Base-by-base conservation (phyloP, 73 alveolate species). In the Loxodes magnus region DNA sequence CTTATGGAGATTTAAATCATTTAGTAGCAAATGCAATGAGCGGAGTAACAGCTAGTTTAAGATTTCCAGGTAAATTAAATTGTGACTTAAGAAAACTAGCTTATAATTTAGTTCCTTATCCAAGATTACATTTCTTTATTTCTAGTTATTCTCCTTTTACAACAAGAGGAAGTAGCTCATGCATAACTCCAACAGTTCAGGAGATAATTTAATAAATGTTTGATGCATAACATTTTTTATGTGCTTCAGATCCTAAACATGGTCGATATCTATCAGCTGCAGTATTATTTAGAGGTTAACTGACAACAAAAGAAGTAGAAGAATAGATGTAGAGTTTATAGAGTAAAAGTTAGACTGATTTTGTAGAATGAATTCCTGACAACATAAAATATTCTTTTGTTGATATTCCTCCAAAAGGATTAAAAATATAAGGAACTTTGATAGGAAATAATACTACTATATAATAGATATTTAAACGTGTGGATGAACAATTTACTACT, bases 91-190 rank as follows among this genome's bases (percentile, higher is more conserved):
- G 98, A 77, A 91, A 94, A 82, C 64, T 84, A 56, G 96, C 96
- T 19, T 97, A 85, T 74, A 94, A 94, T 96, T 67, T 90, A 84
- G 82, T 94, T 53, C 99, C 99, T 55, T 94, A 88, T 97, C 97
- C 97, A 31, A 68, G 99, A 51, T 96, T 94, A 83, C 99, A 94
- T 89, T 94, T 94, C 96, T 91, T 94, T 92, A 88, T 88, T 97
- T 84, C 84, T 64, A 97, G 97, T 15, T 90, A 90, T 84, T 97
- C 99, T 28, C 99, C 99, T 24, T 87, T 93, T 44, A 90, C n/a
- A n/a, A n/a, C n/a, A n/a, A n/a, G n/a, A n/a, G n/a, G 98, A 50
- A 86, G 97, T 19, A 93, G 87, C 75, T 93, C 82, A 88, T 90
- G 90, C 86, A 78, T 96, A 70, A 96, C 96, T 25, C 82, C 87